phyloP scores from a whole-genome alignment of 495 filamentous ascomycete genomes.

The Thozetella sp. region DNA sequence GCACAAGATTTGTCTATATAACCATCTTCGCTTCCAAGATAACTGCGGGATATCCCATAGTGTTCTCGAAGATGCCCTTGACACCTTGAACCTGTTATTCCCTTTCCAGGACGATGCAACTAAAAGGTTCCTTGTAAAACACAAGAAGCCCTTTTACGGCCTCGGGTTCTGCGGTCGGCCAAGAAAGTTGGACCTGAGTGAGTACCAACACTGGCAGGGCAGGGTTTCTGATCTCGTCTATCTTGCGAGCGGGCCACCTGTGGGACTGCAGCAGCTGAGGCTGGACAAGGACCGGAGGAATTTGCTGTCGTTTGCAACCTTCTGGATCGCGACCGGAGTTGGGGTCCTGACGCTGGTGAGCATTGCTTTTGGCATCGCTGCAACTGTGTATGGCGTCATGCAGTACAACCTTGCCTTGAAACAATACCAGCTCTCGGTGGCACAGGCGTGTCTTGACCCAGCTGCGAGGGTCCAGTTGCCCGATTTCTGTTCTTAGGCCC shows the following conservation, averaged over 20 bases:
- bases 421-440: constrained; percentile 1
- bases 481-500: too few species aligned
- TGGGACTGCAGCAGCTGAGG: constrained; percentile 10
- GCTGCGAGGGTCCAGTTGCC: too few species aligned
- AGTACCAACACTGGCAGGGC: constrained; percentile 9
- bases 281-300: constrained; percentile 6
- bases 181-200: constrained; percentile 5
- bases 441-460: not conserved
- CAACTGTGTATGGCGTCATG: constrained; percentile 2
- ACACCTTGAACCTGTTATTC: constrained; percentile 15
- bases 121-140: constrained; percentile 2
- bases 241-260: constrained; percentile 6
- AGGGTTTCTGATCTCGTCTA: constrained; percentile 5
- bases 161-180: constrained; percentile 10
- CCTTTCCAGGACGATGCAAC: constrained; percentile 8
- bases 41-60: constrained; percentile 3
- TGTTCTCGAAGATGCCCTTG: constrained; percentile 11
- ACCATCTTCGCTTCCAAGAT: constrained; percentile 9
- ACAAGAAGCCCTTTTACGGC: constrained; percentile 10
- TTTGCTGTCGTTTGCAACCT: constrained; percentile 9
- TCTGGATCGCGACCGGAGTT: constrained; percentile 8
- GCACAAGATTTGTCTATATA: constrained; percentile 15
- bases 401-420: constrained; percentile 5
- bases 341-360: constrained; percentile 1
- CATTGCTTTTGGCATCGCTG: not conserved